Conservation (phyloP, 2,329 filamentous ascomycete species). For the Colletotrichum agaves region DNA sequence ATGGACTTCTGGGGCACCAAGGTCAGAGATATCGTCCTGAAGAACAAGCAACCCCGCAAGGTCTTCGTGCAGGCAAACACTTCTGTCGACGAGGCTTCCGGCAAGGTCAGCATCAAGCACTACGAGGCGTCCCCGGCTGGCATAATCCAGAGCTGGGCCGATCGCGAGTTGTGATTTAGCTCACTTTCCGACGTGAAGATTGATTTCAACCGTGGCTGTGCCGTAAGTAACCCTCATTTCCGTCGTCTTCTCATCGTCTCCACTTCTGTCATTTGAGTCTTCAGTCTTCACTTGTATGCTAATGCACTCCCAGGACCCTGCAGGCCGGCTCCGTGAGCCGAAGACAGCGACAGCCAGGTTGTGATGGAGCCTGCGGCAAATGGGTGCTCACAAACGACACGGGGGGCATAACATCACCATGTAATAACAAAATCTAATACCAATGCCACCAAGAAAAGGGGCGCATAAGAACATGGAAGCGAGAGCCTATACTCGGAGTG, state of each 20-base stretch:
- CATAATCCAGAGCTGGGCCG: conserved; percentile 85
- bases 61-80: conserved; percentile 97
- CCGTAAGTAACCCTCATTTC: too few relatives aligned
- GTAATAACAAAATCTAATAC: conserved; percentile 28
- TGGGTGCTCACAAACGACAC: not conserved
- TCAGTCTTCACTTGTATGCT: too few relatives aligned
- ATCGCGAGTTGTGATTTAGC: conserved; percentile 56
- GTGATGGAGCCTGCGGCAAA: not conserved
- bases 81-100: conserved; percentile 72
- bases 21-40: conserved; percentile 79
- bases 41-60: conserved; percentile 84
- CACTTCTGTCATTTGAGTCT: too few relatives aligned
- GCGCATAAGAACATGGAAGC: not conserved
- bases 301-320: too few relatives aligned
- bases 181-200: too few relatives aligned
- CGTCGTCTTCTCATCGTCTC: too few relatives aligned
- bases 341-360: not conserved
- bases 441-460: not conserved
- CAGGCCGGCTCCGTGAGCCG: not conserved
- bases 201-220: too few relatives aligned
- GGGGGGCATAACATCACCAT: conserved; percentile 9
- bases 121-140: conserved; percentile 85
- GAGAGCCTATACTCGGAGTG: not conserved
- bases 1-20: conserved; percentile 84
- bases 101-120: conserved; percentile 81